Base-by-base conservation (phyloP, 345 rosid genomes). In the Lumnitzera littorea region DNA sequence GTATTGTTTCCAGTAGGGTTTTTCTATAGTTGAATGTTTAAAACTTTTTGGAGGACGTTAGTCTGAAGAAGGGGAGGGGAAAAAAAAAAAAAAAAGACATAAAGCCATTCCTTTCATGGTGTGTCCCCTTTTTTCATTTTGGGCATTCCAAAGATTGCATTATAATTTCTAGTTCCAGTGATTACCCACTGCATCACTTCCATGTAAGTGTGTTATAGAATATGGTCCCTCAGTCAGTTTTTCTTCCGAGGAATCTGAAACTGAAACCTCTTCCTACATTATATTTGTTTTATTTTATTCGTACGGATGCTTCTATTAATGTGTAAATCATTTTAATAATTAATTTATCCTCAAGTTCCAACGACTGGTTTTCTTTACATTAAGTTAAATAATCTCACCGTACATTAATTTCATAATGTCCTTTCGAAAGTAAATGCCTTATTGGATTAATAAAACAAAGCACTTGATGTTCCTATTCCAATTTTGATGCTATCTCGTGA, bases 391-490 rank as follows among this genome's bases (percentile, higher is more conserved):
- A 15, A 27, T 36, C 46, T 31, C 46, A 41, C 24, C n/a, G 66
- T 56, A 65, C 57, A 46, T 49, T 48, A 59, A 78, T 82, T 82
- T 80, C 88, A 73, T 65, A 75, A 1, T 20, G 0, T 63, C 64
- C 67, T 62, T 56, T 27, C 16, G 27, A 25, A 54, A 52, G 62
- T 61, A 50, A 53, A 36, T 58, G 65, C 73, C 66, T 81, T 58
- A 15, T 51, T 46, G 53, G 66, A 51, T 68, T 53, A 57, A 62
- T 66, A 75, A 75, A 77, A 86, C 58, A 69, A 83, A 41, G 15
- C 50, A 70, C 76, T 65, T 80, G 84, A 80, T 75, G 84, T 74
- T 80, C 80, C 88, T 77, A 82, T 82, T 80, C 88, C 82, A 12
- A 66, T 74, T 20, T 70, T 78, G 80, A 78, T 82, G 74, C 74